phyloP scores from a whole-genome alignment of 768 basidiomycete genomes.

The Pulveroboletus sp. region DNA sequence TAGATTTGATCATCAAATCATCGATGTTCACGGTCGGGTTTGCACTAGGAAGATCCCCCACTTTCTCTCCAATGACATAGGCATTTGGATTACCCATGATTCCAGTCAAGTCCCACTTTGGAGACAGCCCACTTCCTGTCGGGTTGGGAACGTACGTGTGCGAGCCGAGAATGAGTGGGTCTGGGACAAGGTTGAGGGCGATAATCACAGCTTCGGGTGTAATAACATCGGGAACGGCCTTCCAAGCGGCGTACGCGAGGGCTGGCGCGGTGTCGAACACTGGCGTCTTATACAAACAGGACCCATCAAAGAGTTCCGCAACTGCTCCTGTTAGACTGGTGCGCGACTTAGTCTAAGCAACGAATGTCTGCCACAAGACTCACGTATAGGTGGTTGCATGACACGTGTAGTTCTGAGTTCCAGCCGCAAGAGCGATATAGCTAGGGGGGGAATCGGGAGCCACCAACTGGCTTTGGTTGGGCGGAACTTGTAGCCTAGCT shows the following conservation, averaged over 20 bases:
- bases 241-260: constrained; percentile 32
- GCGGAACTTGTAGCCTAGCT: constrained; percentile 18
- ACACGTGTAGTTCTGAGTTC: constrained; percentile 59
- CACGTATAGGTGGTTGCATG: constrained; percentile 40
- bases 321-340: constrained; percentile 46
- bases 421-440: constrained; percentile 46
- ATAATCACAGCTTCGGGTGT: constrained; percentile 17
- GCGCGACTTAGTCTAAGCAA: neutral
- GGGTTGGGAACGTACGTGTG: constrained; percentile 53
- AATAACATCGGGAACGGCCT: constrained; percentile 16
- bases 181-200: constrained; percentile 5
- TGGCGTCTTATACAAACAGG: constrained; percentile 40
- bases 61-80: constrained; percentile 46
- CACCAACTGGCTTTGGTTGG: constrained; percentile 32
- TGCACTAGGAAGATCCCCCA: constrained; percentile 41
- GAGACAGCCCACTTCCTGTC: constrained; percentile 39
- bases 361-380: constrained; percentile 9
- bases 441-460: constrained; percentile 35
- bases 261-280: constrained; percentile 32
- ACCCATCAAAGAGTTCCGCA: constrained; percentile 55
- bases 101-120: constrained; percentile 58
- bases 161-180: constrained; percentile 38
- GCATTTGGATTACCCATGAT: constrained; percentile 41
- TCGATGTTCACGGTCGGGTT: constrained; percentile 45
- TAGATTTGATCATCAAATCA: constrained; percentile 49